These are phyloP conservation scores for Euphorbia peplus DNA, from an alignment of 345 rosid species.

Conservation along the genomic window DNA sequence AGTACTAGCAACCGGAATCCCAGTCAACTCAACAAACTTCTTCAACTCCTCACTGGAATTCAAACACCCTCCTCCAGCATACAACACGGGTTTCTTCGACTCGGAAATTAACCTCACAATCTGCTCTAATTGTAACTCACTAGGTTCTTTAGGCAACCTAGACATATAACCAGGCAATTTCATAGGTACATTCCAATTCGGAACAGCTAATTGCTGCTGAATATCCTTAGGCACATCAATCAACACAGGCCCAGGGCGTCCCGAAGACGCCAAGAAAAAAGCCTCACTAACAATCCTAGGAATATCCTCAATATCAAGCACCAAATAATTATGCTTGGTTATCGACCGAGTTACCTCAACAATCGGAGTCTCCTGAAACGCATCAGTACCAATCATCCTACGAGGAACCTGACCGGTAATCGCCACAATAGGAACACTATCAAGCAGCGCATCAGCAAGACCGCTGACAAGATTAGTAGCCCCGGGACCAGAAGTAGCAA, in stretches of 20 bases:
- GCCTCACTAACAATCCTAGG: constrained; percentile 83
- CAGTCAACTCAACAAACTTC: constrained; percentile 78
- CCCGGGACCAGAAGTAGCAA: constrained; percentile 95
- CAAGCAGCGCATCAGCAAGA: constrained; percentile 83
- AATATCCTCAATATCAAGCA: constrained; percentile 81
- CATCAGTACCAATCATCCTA: constrained; percentile 90
- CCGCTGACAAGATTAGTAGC: constrained; percentile 91
- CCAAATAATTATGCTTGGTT: constrained; percentile 84
- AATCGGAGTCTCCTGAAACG: constrained; percentile 89
- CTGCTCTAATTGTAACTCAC: constrained; percentile 55
- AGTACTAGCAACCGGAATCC: constrained; percentile 94
- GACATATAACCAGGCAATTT: constrained; percentile 70
- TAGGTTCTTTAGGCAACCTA: constrained; percentile 71
- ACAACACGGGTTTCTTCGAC: constrained; percentile 84
- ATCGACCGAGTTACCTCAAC: constrained; percentile 94
- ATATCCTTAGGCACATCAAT: constrained; percentile 94
- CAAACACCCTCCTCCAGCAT: constrained; percentile 98
- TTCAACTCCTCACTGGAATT: constrained; percentile 80
- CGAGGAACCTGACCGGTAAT: constrained; percentile 94
- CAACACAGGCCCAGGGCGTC: constrained; percentile 90
- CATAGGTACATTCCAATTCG: constrained; percentile 59
- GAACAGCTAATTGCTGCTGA: constrained; percentile 84
- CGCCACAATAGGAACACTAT: constrained; percentile 85
- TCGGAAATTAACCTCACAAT: constrained; percentile 75
- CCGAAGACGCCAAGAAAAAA: constrained; percentile 77